A percentile compares a stretch with the other conserved stretches of the same genome.
Evolutionary conservation across 2,329 filamentous ascomycete species (phyloP).

Genomic region (Xylariaceae sp.): DNA sequence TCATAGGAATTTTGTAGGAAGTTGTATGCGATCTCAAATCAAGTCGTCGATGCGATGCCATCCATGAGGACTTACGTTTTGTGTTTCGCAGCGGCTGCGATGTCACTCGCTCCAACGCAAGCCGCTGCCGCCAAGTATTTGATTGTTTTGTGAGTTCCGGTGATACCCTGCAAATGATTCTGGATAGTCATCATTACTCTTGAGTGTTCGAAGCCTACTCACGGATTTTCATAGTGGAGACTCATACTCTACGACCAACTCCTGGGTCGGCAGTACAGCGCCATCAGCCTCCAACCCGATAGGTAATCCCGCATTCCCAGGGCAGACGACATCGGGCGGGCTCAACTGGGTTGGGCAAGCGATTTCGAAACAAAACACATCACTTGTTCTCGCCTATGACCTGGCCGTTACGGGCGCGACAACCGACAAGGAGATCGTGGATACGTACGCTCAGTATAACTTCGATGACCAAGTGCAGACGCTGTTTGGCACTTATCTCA

Average conservation of each 20-base stretch:
- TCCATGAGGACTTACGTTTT: not conserved
- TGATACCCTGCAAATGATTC: not conserved
- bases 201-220: not conserved
- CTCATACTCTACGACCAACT: slow-evolving; percentile 51
- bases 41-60: not conserved
- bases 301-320: slow-evolving; percentile 47
- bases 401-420: slow-evolving; percentile 41
- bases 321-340: slow-evolving; percentile 36
- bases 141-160: not conserved
- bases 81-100: not conserved
- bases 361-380: slow-evolving; percentile 34
- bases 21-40: not conserved
- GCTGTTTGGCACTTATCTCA: slow-evolving; percentile 17
- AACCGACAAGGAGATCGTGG: slow-evolving; percentile 40
- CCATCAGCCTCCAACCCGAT: slow-evolving; percentile 47
- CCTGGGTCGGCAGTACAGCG: slow-evolving; percentile 41
- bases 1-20: too few relatives aligned
- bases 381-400: slow-evolving; percentile 38
- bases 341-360: slow-evolving; percentile 39
- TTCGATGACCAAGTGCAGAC: slow-evolving; percentile 28
- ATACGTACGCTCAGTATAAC: slow-evolving; percentile 21
- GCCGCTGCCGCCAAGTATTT: not conserved
- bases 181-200: not conserved
- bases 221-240: slow-evolving; percentile 39
- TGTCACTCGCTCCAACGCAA: not conserved